Percentiles rank a stretch among this genome's conserved stretches.
These are phyloP conservation scores for Inga laurina DNA, from an alignment of 306 rosid genomes.

Conservation along the genomic window DNA sequence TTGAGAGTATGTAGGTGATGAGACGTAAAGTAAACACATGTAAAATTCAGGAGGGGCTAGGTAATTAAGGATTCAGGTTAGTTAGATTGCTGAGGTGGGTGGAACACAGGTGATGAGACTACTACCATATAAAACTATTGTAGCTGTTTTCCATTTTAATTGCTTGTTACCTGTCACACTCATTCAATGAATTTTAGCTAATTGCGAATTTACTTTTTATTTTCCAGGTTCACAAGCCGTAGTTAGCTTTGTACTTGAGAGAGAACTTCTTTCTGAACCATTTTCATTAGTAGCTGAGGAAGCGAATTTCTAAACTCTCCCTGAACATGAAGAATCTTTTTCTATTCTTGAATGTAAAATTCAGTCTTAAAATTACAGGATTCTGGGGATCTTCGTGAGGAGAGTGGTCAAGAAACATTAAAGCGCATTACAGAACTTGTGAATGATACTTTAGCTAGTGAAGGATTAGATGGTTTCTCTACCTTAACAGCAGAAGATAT, in stretches of 20 bases:
- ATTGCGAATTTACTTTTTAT: not conserved
- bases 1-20: no score
- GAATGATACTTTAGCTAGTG: constrained; percentile 69
- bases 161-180: constrained; percentile 8
- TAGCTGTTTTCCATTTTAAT: not conserved
- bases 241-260: constrained; percentile 79
- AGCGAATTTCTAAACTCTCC: constrained; percentile 50
- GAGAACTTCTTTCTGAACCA: constrained; percentile 69
- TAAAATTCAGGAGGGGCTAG: no score
- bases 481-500: constrained; percentile 67
- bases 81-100: no score
- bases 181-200: constrained; percentile 4
- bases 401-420: constrained; percentile 75
- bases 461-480: constrained; percentile 48
- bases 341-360: constrained; percentile 34
- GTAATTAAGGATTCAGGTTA: no score
- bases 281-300: constrained; percentile 94
- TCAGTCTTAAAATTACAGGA: constrained; percentile 59
- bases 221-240: constrained; percentile 84
- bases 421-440: constrained; percentile 78
- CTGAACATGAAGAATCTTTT: constrained; percentile 35
- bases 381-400: constrained; percentile 84
- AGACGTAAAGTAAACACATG: no score
- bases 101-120: no score
- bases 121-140: not conserved